Evolutionary conservation across 2,329 filamentous ascomycete species (phyloP).

Genomic region (Orbilia brochopaga): DNA sequence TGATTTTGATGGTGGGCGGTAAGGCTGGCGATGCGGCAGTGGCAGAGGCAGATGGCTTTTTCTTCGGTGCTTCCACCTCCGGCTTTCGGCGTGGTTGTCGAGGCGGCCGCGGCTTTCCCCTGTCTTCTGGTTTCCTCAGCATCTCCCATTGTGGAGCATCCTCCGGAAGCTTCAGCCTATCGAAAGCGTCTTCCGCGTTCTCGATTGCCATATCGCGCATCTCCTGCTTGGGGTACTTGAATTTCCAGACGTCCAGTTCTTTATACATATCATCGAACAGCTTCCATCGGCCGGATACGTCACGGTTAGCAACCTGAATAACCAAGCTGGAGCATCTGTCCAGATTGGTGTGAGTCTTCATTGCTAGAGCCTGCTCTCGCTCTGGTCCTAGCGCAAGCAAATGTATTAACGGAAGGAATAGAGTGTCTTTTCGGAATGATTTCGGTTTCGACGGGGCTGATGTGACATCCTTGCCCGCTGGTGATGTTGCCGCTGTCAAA

Average conservation of each 20-base stretch:
- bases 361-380: conserved; percentile 53
- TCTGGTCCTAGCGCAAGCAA: conserved; percentile 54
- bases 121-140: conserved; percentile 53
- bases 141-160: conserved; percentile 54
- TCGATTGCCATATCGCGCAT: conserved; percentile 54
- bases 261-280: conserved; percentile 54
- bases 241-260: conserved; percentile 55
- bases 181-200: conserved; percentile 53
- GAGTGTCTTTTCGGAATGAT: conserved; percentile 51
- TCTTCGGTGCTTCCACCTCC: conserved; percentile 38
- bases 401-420: conserved; percentile 55
- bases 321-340: conserved; percentile 53
- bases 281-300: conserved; percentile 52
- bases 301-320: conserved; percentile 52
- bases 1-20: conserved; percentile 47
- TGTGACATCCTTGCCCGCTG: conserved; percentile 44
- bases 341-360: conserved; percentile 54
- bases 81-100: conserved; percentile 40
- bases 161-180: conserved; percentile 51
- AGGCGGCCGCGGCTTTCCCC: conserved; percentile 51
- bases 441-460: conserved; percentile 40
- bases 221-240: conserved; percentile 53
- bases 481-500: conserved; percentile 38
- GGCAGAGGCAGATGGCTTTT: conserved; percentile 50
- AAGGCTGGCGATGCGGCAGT: conserved; percentile 37